A percentile compares a stretch with the other conserved stretches of the same genome.
phyloP scores from a whole-genome alignment of 805 yeast species.

The Barnettozyma sp. region DNA sequence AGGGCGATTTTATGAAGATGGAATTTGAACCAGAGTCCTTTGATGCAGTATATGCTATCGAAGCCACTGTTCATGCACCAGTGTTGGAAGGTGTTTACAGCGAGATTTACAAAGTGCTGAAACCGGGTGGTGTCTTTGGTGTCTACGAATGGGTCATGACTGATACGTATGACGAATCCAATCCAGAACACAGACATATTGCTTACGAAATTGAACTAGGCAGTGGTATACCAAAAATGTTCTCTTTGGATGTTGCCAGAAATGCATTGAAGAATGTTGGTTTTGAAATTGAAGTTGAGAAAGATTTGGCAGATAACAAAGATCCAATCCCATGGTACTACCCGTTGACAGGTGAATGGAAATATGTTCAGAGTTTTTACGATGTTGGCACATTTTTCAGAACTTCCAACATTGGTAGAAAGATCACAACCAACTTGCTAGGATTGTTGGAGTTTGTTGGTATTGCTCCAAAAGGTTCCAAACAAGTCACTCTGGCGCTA shows the following conservation, averaged over 20 bases:
- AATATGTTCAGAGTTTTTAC: slow-evolving; percentile 67
- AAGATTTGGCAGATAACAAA: slow-evolving; percentile 74
- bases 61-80: slow-evolving; percentile 98
- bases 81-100: slow-evolving; percentile 90
- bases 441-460: slow-evolving; percentile 79
- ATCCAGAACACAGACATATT: slow-evolving; percentile 85
- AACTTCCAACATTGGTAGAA: slow-evolving; percentile 83
- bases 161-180: slow-evolving; percentile 78
- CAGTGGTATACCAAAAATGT: slow-evolving; percentile 99
- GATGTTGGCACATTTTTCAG: slow-evolving; percentile 83
- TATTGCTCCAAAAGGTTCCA: slow-evolving; percentile 88
- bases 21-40: slow-evolving; percentile 85
- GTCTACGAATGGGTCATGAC: slow-evolving; percentile 99
- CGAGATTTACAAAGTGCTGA: slow-evolving; percentile 89
- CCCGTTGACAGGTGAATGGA: slow-evolving; percentile 93
- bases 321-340: slow-evolving; percentile 96
- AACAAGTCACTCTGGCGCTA: slow-evolving; percentile 83
- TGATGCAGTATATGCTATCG: slow-evolving; percentile 97
- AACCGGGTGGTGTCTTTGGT: slow-evolving; percentile 97
- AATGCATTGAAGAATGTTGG: slow-evolving; percentile 83
- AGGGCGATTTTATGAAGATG: slow-evolving; percentile 99
- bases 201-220: slow-evolving; percentile 98
- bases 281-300: slow-evolving; percentile 66
- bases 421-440: slow-evolving; percentile 71
- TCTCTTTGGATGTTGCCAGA: slow-evolving; percentile 74